A percentile compares a stretch with the other conserved stretches of the same genome.
Conservation (phyloP, 208 protist species). For the Trypanosoma platydactyli region DNA sequence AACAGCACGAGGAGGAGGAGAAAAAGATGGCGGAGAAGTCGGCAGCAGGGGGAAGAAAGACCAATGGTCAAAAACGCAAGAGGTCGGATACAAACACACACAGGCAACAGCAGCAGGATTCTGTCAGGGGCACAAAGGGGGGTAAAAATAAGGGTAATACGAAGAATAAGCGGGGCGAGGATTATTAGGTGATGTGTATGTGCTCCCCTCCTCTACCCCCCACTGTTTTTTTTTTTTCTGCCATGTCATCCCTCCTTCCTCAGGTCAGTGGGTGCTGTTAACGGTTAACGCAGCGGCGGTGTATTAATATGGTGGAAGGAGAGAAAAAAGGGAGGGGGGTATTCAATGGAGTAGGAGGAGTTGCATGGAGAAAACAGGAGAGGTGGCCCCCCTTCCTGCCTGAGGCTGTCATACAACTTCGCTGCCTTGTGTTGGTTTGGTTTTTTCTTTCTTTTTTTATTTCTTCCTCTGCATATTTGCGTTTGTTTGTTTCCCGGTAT, state of each 20-base stretch:
- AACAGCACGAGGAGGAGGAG: constrained; percentile 23
- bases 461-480: background rate
- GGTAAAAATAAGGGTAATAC: constrained; percentile 3
- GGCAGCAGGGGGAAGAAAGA: constrained; percentile 22
- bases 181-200: too few species aligned
- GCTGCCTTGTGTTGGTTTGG: constrained; percentile 5
- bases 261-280: too few species aligned
- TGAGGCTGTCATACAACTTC: background rate
- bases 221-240: too few species aligned
- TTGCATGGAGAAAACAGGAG: too few species aligned
- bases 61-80: constrained; percentile 4
- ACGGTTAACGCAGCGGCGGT: too few species aligned
- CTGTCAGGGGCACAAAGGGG: background rate
- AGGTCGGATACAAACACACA: constrained; percentile 3
- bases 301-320: too few species aligned
- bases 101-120: constrained; percentile 9
- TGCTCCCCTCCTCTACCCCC: too few species aligned
- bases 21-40: constrained; percentile 22
- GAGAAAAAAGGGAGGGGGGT: too few species aligned
- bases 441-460: constrained; percentile 12
- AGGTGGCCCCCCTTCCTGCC: too few species aligned
- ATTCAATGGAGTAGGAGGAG: too few species aligned
- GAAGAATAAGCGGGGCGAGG: background rate
- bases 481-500: background rate
- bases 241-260: too few species aligned